Evolutionary conservation across 139 green algal species (phyloP).

Genomic region (Coelastrella sp.): DNA sequence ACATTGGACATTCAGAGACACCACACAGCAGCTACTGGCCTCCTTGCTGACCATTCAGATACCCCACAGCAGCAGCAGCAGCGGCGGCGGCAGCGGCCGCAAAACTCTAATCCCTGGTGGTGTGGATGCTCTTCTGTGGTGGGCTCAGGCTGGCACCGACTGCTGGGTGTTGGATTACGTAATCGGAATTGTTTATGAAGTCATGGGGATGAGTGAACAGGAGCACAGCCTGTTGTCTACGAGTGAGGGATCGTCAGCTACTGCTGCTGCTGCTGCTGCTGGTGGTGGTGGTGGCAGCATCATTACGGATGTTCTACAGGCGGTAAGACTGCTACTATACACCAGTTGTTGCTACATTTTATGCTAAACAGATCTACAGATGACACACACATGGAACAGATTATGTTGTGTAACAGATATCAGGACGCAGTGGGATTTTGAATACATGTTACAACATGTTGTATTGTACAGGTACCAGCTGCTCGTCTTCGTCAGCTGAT

Average conservation of each 20-base stretch:
- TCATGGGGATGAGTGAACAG: constrained; percentile 30
- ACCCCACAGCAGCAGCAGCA: neutral
- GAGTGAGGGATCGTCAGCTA: neutral
- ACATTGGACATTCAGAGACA: constrained; percentile 20
- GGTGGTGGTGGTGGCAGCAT: neutral
- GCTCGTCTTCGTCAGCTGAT: constrained; percentile 4
- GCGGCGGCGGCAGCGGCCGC: neutral
- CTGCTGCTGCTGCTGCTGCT: neutral
- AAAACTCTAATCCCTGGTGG: neutral
- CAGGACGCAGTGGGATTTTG: no score
- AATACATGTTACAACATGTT: neutral
- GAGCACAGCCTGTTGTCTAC: neutral
- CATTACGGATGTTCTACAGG: constrained; percentile 14
- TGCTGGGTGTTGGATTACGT: constrained; percentile 29
- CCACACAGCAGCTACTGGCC: constrained; percentile 29
- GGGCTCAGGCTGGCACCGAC: neutral
- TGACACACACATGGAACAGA: no score
- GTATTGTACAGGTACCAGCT: constrained; percentile 16
- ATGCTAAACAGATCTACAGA: neutral
- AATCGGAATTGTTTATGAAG: constrained; percentile 33
- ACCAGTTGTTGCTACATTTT: neutral
- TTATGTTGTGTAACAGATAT: no score
- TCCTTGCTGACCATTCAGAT: neutral
- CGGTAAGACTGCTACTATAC: constrained; percentile 24
- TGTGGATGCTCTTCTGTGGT: constrained; percentile 43